Evolutionary conservation across 2,329 filamentous ascomycete genomes (phyloP).

Genomic region (Penicillium vulpinum): DNA sequence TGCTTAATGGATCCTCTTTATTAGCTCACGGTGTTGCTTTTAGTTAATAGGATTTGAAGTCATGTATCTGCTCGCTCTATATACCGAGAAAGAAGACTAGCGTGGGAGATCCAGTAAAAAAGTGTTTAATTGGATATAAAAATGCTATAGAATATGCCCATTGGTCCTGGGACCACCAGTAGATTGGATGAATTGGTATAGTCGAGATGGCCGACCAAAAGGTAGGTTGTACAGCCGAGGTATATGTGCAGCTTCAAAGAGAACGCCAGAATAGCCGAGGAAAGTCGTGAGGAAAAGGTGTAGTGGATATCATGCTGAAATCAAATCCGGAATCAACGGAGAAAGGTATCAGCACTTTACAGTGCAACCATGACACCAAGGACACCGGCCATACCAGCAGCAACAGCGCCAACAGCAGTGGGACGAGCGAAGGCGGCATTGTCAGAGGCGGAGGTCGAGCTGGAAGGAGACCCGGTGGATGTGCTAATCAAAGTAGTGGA

Average conservation of each 20-base stretch:
- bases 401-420: constrained; percentile 21
- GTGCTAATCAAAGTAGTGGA: constrained; percentile 16
- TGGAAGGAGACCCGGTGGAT: constrained; percentile 7
- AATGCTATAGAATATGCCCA: no score
- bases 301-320: background rate
- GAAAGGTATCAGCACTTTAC: constrained; percentile 18
- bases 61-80: background rate
- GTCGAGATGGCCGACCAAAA: background rate
- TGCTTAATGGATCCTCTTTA: background rate
- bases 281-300: background rate
- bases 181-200: background rate
- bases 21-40: background rate
- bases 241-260: constrained; percentile 7
- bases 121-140: background rate
- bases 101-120: background rate
- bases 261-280: background rate
- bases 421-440: constrained; percentile 24
- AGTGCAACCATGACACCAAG: constrained; percentile 33
- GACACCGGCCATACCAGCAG: constrained; percentile 31
- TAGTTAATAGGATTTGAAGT: no score
- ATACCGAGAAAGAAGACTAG: background rate
- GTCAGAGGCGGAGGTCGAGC: constrained; percentile 9
- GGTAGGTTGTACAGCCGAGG: background rate
- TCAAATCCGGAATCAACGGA: background rate
- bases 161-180: background rate